Evolutionary conservation across 768 basidiomycete species (phyloP), one percentile per base, ranked within the genome.

Genomic region (Ephemerocybe angulata): DNA sequence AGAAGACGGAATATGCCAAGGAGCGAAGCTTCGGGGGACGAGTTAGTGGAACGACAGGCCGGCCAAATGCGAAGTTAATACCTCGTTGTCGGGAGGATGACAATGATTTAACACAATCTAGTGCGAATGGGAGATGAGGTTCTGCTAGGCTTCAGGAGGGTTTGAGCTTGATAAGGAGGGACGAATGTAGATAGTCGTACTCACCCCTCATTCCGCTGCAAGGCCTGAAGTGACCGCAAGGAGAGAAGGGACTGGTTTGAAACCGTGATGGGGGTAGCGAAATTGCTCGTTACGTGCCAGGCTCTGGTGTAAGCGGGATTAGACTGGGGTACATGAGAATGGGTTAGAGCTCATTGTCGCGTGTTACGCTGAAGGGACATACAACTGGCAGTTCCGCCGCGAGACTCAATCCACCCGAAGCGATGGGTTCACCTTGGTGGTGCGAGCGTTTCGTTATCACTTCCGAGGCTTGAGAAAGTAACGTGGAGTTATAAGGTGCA

Each of bases 361-460:
- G 19, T 42, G n/a, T 21, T 15, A 13, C 17, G 19, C 41, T n/a
- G n/a, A n/a, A n/a, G n/a, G n/a, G n/a, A n/a, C n/a, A n/a, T n/a
- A 55, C 54, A 17, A 38, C 42, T 10, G 48, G 48, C 17, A 55
- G 11, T 12, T n/a, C 24, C 50, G 55, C 48, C 48, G 69, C 68
- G 15, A 74, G 62, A 5, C 67, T 64, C 28, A 83, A 64, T 3
- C 83, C 80, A 24, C 82, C 79, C 53, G 65, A 66, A 27, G 71
- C 70, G 1, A 86, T 83, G 4, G 64, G 58, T 6, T 66, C 59
- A 47, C 82, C 72, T 6, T 67, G 52, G 59, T 86, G 83, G 27
- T 69, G 60, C 29, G 84, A 56, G 41, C 79, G 70, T 54, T 67
- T 74, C 29, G 72, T 30, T 12, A 80, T 57, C 49, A 69, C 73